These are phyloP conservation scores for Lentinula raphanica DNA, from an alignment of 768 basidiomycete genomes.

Conservation along the genomic window DNA sequence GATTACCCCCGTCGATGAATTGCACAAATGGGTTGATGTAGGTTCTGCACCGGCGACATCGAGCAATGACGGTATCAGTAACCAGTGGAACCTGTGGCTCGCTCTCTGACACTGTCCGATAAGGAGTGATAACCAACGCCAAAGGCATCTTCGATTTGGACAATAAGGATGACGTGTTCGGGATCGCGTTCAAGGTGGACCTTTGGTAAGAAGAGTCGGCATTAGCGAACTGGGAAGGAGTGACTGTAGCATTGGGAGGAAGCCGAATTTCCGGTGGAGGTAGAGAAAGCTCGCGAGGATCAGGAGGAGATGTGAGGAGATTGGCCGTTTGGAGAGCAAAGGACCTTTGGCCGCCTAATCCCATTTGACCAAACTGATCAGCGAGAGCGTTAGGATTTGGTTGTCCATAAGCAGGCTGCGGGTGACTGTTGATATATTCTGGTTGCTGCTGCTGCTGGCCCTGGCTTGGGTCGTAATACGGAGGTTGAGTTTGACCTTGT, in stretches of 20 bases:
- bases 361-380: conserved; percentile 89
- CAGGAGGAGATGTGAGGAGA: conserved; percentile 87
- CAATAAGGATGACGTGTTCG: conserved; percentile 81
- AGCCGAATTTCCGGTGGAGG: conserved; percentile 88
- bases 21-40: conserved; percentile 98
- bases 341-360: conserved; percentile 70
- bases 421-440: conserved; percentile 40
- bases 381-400: conserved; percentile 55
- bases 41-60: conserved; percentile 91
- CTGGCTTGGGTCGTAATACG: conserved; percentile 28
- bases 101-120: conserved; percentile 79
- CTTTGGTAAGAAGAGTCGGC: conserved; percentile 91
- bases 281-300: conserved; percentile 75
- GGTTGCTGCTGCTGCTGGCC: conserved; percentile 39
- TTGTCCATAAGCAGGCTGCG: conserved; percentile 33
- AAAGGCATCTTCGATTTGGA: conserved; percentile 89
- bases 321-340: conserved; percentile 84
- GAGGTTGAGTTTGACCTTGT: conserved; percentile 24
- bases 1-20: conserved; percentile 96
- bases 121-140: conserved; percentile 84
- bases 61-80: conserved; percentile 90
- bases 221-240: conserved; percentile 73
- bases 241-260: conserved; percentile 78
- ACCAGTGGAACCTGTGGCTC: conserved; percentile 85
- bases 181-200: conserved; percentile 86